These are phyloP conservation scores for Candida methanosorbosa DNA, from an alignment of 805 yeast species.

Conservation along the genomic window DNA sequence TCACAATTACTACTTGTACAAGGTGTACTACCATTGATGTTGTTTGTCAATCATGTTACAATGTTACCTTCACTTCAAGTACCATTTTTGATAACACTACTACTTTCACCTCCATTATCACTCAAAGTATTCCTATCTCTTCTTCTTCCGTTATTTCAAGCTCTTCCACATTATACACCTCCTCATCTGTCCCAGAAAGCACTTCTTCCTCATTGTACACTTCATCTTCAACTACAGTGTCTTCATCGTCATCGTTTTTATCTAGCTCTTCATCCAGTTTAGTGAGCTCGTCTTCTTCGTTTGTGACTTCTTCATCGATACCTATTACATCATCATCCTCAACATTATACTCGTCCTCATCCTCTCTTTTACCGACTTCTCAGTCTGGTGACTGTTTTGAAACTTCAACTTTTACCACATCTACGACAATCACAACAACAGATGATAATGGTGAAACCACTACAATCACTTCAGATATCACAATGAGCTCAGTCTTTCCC, in stretches of 20 bases:
- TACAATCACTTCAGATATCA: background rate
- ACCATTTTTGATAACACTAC: slow-evolving; percentile 4
- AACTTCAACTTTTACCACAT: background rate
- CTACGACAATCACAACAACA: background rate
- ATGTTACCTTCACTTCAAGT: slow-evolving; percentile 4
- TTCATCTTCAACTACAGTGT: slow-evolving; percentile 1
- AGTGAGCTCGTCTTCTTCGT: slow-evolving; percentile 1
- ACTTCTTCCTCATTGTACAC: slow-evolving; percentile 1
- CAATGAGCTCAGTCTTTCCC: background rate
- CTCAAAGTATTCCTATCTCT: background rate
- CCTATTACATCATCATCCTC: slow-evolving; percentile 2
- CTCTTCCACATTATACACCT: background rate
- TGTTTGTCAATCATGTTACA: slow-evolving; percentile 10
- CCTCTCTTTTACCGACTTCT: background rate
- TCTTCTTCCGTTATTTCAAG: background rate
- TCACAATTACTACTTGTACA: slow-evolving; percentile 9
- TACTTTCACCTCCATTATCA: background rate
- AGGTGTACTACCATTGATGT: slow-evolving; percentile 2
- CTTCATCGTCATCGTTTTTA: slow-evolving; percentile 1
- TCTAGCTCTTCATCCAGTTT: slow-evolving; percentile 1
- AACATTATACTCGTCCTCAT: slow-evolving; percentile 2
- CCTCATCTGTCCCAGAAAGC: background rate
- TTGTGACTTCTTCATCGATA: background rate
- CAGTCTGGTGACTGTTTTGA: background rate
- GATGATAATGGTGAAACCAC: too few relatives aligned